Base-by-base conservation (phyloP, 73 alveolate genomes). In the Breviolum minutum region DNA sequence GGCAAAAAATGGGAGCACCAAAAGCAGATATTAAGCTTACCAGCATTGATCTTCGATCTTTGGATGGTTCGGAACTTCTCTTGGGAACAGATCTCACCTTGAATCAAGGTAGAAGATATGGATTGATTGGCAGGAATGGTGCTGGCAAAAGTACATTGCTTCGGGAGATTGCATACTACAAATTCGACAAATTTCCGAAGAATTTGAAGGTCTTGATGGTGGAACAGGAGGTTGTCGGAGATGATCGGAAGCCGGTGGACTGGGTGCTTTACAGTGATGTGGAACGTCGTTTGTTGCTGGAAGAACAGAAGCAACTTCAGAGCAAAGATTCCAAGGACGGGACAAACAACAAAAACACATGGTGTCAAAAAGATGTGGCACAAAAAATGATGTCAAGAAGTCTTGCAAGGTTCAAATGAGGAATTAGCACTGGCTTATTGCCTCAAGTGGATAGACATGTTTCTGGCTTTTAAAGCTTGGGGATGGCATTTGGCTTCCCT, bases 111-210 rank as follows among this genome's bases (percentile, higher is more conserved):
- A 99, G 99, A 74, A 99, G 99, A 97, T 99, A 99, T 97, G 99
- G 99, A 66, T 99, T 99, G 88, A 99, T 99, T 17, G 99, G 99
- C 69, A 99, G 99, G 99, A 99, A 99, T 92, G 99, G 99, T 85
- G 99, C 99, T 60, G 99, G 99, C n/a, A 99, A 99, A 99, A 99
- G 99, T 64, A 99, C 99, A 8, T 99, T 99, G 95, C 99, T 99
- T 80, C 99, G 99, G 97, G 99, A 99, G 82, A 99, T 99, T 27
- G 99, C 99, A 30, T 99, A 99, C 95, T 99, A 99, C 99, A 99
- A 99, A 97, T 99, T 99, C 70, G 99, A 99, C 76, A 99, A 99
- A 71, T 99, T 99, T 87, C 99, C 99, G 54, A 99, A 99, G 95
- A 99, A 99, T 94, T 99, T 99, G 64, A 99, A 99, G 97, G 99